These are phyloP conservation scores for Eucalyptus sp. DNA, from an alignment of 345 rosid genomes.

Conservation along the genomic window DNA sequence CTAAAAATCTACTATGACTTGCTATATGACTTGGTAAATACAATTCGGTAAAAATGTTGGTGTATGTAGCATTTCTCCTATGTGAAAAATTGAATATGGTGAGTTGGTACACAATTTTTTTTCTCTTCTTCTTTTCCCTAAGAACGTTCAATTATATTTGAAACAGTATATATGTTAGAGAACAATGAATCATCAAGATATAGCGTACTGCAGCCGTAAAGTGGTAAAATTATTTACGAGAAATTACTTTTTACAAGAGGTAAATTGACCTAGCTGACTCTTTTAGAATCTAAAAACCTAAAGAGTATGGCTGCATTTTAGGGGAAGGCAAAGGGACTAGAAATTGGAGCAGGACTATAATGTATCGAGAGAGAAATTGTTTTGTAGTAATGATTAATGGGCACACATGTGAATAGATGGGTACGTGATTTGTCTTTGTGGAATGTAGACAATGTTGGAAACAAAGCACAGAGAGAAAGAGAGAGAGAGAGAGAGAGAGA, in stretches of 20 bases:
- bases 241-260: neutral
- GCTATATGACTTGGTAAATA: neutral
- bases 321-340: neutral
- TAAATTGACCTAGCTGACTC: neutral
- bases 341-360: neutral
- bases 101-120: neutral
- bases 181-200: neutral
- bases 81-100: neutral
- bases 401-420: slow-evolving; percentile 54
- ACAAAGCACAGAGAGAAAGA: neutral
- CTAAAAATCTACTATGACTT: neutral
- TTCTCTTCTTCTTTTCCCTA: neutral
- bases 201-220: neutral
- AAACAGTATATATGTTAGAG: neutral
- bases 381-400: slow-evolving; percentile 40
- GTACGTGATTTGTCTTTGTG: slow-evolving; percentile 40
- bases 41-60: neutral
- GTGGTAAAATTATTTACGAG: neutral
- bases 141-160: neutral
- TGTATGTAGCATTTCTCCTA: neutral
- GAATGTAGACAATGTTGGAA: slow-evolving; percentile 25
- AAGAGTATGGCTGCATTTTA: neutral
- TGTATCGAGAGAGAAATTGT: slow-evolving; percentile 37
- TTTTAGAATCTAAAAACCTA: neutral
- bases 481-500: neutral